Conservation (phyloP, 225 moss, liverwort and hornwort species). For the Physcomitrium patens region DNA sequence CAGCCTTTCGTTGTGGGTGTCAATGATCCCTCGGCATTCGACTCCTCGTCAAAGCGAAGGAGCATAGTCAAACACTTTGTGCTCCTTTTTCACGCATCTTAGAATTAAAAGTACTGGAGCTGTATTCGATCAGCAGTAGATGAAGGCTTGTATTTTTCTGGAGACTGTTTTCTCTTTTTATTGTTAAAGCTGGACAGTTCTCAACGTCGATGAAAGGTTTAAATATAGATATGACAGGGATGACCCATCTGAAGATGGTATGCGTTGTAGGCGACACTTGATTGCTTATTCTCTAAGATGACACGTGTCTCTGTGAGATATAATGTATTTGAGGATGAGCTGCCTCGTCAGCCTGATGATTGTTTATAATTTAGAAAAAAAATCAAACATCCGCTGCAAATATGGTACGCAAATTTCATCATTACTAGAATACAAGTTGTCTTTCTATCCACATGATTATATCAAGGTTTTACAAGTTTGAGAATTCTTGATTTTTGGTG, state of each 20-base stretch:
- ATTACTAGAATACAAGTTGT: too few species aligned
- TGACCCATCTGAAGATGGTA: conserved; percentile 37
- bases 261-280: conserved; percentile 42
- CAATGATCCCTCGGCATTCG: not conserved
- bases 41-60: conserved; percentile 22
- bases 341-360: too few species aligned
- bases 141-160: conserved; percentile 33
- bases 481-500: too few species aligned
- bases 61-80: not conserved
- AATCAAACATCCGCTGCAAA: too few species aligned
- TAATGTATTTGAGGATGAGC: conserved; percentile 40
- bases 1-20: not conserved
- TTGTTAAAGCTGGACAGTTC: conserved; percentile 38
- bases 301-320: conserved; percentile 38
- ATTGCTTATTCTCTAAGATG: conserved; percentile 32
- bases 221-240: conserved; percentile 27
- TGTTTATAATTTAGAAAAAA: too few species aligned
- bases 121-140: conserved; percentile 14
- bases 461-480: too few species aligned
- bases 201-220: conserved; percentile 21
- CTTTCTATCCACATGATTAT: too few species aligned
- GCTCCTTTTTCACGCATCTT: conserved; percentile 29
- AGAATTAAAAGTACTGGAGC: conserved; percentile 23
- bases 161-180: conserved; percentile 34
- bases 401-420: too few species aligned